Percentiles rank a stretch among this genome's conserved stretches.
phyloP scores from a whole-genome alignment of 1,284 basidiomycete species.

The Melampsora americana region DNA sequence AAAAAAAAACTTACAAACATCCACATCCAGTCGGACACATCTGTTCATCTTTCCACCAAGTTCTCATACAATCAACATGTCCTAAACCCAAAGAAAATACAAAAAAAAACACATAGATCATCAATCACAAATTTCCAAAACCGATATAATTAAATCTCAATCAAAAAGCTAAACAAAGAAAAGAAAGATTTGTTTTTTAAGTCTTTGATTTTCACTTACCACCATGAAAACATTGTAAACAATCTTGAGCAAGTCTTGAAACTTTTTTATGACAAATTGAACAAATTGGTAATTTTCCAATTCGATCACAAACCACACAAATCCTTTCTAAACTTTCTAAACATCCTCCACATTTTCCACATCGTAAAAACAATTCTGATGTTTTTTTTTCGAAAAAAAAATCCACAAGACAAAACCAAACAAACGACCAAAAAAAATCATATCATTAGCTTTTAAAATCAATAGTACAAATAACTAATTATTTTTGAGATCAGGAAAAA shows the following conservation, averaged over 20 bases:
- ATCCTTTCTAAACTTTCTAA: neutral
- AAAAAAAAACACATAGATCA: too few species aligned
- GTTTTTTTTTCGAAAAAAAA: too few species aligned
- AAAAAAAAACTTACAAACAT: constrained; percentile 29
- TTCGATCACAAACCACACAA: constrained; percentile 15
- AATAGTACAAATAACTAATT: neutral
- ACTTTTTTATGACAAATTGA: constrained; percentile 31
- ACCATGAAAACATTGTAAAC: constrained; percentile 37
- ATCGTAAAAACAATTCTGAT: neutral
- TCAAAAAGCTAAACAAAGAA: too few species aligned
- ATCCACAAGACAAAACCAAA: neutral
- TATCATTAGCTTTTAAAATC: neutral
- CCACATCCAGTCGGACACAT: constrained; percentile 37
- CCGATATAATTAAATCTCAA: too few species aligned
- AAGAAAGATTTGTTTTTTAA: too few species aligned
- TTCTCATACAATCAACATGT: constrained; percentile 27
- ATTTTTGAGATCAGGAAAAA: neutral
- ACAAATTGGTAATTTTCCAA: constrained; percentile 12
- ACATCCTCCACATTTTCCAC: neutral
- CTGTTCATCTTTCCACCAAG: constrained; percentile 22
- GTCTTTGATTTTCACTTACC: neutral
- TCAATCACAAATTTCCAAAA: too few species aligned
- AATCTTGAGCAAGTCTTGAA: constrained; percentile 19
- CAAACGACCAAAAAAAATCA: neutral
- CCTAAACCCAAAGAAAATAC: constrained; percentile 3